Evolutionary conservation across 768 basidiomycete species (phyloP), one percentile per base, ranked within the genome.

Genomic region (Rhodotorula kratochvilovae): DNA sequence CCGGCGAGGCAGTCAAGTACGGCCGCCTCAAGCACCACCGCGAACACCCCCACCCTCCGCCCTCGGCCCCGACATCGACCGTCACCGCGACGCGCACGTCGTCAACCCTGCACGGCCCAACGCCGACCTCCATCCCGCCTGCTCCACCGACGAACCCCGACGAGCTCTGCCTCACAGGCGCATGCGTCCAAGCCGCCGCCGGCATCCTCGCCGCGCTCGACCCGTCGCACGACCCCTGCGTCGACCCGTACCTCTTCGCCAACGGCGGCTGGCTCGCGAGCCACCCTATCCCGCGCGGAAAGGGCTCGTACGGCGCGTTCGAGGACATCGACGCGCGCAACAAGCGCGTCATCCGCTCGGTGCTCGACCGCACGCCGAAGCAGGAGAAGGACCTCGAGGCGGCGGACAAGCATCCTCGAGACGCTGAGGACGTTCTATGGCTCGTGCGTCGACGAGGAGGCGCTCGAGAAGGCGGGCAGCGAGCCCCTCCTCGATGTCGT

Each of bases 181-280:
- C 88, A 72, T 99, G 96, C 79, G 88, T 98, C 61, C 81, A 87
- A 45, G 84, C 95, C 21, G 88, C 95, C 17, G 90, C 91, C 2
- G 85, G 87, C 0, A 89, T 99, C 68, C 81, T 98, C 23, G 86
- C 88, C 29, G 87, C 87, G 1, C 81, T 98, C 31, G 94, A 99
- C 78, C 85, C 85, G 17, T 83, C 87, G 16, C 85, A 89, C 74
- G 92, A 98, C 78, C 96, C 96, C 0, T 99, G 96, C 80, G 90
- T 97, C 75, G 89, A 92, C 81, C 96, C 97, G 80, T 97, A 93
- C 78, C 86, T 89, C 73, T 98, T 88, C 81, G 87, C 93, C 17
- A 94, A 89, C 78, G 91, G 91, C 27, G 92, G 92, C 21, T 99
- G 95, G 95, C 83, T 90, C 29, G 85, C 85, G 53, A 81, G 83